Conservation (phyloP, 2,329 filamentous ascomycete genomes). For the Tolypocladium pustulatum region DNA sequence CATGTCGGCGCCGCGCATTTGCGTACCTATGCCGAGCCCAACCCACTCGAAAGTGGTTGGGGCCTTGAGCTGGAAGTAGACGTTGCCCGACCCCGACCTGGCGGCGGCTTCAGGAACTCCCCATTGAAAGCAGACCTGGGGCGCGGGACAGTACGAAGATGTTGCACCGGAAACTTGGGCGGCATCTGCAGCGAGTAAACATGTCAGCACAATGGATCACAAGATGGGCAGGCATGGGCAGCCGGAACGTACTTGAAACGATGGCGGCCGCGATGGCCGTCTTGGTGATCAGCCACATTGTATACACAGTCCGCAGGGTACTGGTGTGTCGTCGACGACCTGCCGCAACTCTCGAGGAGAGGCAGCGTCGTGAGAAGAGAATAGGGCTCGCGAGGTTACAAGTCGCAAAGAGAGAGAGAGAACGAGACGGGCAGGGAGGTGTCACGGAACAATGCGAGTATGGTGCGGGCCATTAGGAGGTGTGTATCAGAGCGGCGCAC, state of each 20-base stretch:
- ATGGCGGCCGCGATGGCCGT: constrained; percentile 2
- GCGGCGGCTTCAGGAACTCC: constrained; percentile 41
- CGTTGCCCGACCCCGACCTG: constrained; percentile 37
- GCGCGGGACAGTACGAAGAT: constrained; percentile 28
- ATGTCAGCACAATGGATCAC: neutral
- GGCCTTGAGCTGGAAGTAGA: constrained; percentile 52
- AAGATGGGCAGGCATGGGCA: neutral
- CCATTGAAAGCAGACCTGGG: constrained; percentile 43
- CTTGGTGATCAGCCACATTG: neutral
- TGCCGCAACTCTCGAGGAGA: neutral
- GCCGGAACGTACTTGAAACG: constrained; percentile 8
- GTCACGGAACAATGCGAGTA: neutral
- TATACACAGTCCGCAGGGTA: too few species aligned
- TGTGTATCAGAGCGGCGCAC: neutral
- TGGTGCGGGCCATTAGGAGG: neutral
- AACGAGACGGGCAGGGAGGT: neutral
- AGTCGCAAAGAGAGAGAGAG: too few species aligned
- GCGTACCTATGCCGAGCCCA: constrained; percentile 42
- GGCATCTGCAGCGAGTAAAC: constrained; percentile 7
- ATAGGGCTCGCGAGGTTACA: neutral
- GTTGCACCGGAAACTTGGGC: constrained; percentile 13
- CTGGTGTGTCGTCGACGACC: neutral
- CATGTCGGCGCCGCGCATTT: constrained; percentile 48
- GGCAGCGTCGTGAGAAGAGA: neutral
- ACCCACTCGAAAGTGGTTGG: constrained; percentile 45